phyloP scores from a whole-genome alignment of 257 asterid species.

The Plectranthus barbatus region DNA sequence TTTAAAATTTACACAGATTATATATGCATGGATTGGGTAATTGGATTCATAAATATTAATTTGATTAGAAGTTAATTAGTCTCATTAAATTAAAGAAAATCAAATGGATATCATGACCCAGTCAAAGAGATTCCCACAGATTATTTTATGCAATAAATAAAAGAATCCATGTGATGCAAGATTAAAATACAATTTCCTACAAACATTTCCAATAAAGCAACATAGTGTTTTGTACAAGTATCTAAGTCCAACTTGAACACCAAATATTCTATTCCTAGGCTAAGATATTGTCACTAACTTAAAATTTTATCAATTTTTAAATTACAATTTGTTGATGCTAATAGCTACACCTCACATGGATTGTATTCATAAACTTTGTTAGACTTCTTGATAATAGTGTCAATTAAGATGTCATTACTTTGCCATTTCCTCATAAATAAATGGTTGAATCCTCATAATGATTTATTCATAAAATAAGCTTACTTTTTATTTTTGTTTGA shows the following conservation, averaged over 20 bases:
- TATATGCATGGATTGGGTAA: too few species aligned
- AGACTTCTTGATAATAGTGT: not conserved
- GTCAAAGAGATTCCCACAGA: too few species aligned
- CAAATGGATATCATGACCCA: too few species aligned
- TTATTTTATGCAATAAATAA: not conserved
- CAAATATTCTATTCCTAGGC: constrained; percentile 12
- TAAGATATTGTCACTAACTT: constrained; percentile 10
- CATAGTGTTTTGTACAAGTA: constrained; percentile 18
- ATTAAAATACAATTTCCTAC: not conserved
- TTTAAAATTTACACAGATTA: too few species aligned
- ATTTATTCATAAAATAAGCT: not conserved
- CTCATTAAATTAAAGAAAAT: not conserved
- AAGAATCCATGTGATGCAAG: constrained; percentile 5
- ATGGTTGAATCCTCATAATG: constrained; percentile 2
- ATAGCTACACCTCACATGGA: constrained; percentile 27
- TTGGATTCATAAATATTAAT: too few species aligned
- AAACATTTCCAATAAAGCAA: constrained; percentile 16
- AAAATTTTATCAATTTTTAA: constrained; percentile 1
- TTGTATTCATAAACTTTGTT: not conserved
- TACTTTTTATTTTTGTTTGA: not conserved
- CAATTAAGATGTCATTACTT: not conserved
- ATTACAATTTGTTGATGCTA: constrained; percentile 15
- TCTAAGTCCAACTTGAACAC: constrained; percentile 22
- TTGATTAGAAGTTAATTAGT: too few species aligned
- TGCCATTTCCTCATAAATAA: constrained; percentile 2